A percentile compares a stretch with the other conserved stretches of the same genome.
These are phyloP conservation scores for Colletotrichum salicis DNA, from an alignment of 2,329 filamentous ascomycete species.

Conservation along the genomic window DNA sequence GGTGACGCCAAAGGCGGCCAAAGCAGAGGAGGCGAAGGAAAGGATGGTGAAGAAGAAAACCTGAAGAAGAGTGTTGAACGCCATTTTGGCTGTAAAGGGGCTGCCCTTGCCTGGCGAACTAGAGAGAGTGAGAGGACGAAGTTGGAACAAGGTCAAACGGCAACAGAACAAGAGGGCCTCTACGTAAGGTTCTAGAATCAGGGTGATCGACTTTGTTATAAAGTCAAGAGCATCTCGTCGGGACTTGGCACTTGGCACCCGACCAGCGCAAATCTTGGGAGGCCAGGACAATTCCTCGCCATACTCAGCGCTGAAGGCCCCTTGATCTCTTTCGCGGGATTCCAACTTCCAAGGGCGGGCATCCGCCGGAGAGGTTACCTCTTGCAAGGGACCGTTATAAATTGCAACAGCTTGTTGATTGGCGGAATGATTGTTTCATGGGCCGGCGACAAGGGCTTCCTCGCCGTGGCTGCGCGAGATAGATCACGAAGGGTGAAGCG, in stretches of 20 bases:
- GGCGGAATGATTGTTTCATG: slow-evolving; percentile 31
- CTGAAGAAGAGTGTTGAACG: slow-evolving; percentile 27
- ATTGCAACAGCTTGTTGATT: slow-evolving; percentile 26
- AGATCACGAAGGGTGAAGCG: slow-evolving; percentile 12
- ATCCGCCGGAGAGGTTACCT: slow-evolving; percentile 18
- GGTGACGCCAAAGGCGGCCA: slow-evolving; percentile 56
- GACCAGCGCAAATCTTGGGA: not conserved
- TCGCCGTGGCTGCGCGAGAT: slow-evolving; percentile 19
- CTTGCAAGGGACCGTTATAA: not conserved
- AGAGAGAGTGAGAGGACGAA: not conserved
- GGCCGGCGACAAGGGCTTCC: slow-evolving; percentile 17
- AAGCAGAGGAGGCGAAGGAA: slow-evolving; percentile 42
- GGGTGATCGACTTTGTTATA: slow-evolving; percentile 17
- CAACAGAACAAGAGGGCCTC: slow-evolving; percentile 2
- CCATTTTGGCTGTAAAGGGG: slow-evolving; percentile 24
- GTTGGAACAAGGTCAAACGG: slow-evolving; percentile 15
- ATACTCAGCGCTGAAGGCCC: not conserved
- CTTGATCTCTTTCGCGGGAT: slow-evolving; percentile 10
- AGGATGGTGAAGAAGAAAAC: slow-evolving; percentile 40
- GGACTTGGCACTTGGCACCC: slow-evolving; percentile 15
- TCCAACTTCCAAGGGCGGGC: slow-evolving; percentile 5
- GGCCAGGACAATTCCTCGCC: not conserved
- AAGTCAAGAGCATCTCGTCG: not conserved
- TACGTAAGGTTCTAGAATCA: not conserved
- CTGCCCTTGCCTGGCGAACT: slow-evolving; percentile 10